Base-by-base conservation (phyloP, 768 basidiomycete genomes). In the Guyanaporus albipodus region DNA sequence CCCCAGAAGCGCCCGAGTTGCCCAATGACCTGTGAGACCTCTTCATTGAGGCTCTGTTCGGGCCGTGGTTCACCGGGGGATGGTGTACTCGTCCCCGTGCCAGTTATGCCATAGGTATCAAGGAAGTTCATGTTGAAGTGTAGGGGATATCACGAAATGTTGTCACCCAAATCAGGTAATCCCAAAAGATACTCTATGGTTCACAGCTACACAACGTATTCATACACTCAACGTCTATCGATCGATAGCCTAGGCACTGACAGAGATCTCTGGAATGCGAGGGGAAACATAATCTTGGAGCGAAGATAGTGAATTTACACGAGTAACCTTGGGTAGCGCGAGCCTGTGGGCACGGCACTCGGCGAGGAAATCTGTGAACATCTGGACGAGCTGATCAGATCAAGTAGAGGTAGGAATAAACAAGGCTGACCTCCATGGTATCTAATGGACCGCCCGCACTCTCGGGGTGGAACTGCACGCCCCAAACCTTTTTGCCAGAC, bases 381-480 rank as follows among this genome's bases (percentile, higher is more conserved):
- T 96, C 88, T 90, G 46, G 3, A 42, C 35, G 22, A 42, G 40
- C 17, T 27, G 32, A 50, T 35, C 31, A 49, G 31, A 38, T n/a
- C n/a, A 18, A n/a, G n/a, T 12, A 17, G 4, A 2, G 34, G 11
- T n/a, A 4, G 15, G 15, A 27, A 28, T 11, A 17, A 22, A 9
- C 17, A 28, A 2, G 11, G 67, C 79, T 40, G 46, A 91, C 91
- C 81, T 94, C 92, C 50, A 98, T 96, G 4, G 96, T 98, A 66
- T 98, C 96, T 47, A 98, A 78, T 35, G 96, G 96, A n/a, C 95
- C 95, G 32, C 96, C 95, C 22, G 92, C 89, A 53, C 91, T 93
- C 70, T 99, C 96, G 14, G 96, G 96, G 68, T 99, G 96, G 83
- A 98, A 99, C 62, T 99, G 96, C 18, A 98, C 95, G 56, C 95